Percentiles rank a stretch among this genome's conserved stretches.
Conservation (phyloP, 148 eudicot genomes). For the Polygonum maritimum region DNA sequence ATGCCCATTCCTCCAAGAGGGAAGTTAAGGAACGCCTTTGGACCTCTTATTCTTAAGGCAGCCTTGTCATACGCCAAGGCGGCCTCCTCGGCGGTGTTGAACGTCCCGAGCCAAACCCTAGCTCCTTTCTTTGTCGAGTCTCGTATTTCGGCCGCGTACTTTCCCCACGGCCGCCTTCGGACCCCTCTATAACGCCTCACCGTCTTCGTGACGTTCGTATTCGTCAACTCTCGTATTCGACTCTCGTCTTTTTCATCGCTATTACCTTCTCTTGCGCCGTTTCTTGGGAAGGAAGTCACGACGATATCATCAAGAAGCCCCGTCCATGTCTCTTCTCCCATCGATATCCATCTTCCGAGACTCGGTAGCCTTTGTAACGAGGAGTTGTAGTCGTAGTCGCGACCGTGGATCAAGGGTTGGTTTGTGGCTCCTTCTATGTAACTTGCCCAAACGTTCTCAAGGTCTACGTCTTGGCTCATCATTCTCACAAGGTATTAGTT, state of each 20-base stretch:
- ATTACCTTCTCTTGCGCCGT: neutral
- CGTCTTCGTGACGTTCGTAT: slow-evolving; percentile 13
- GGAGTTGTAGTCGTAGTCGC: neutral
- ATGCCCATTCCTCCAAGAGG: slow-evolving; percentile 15
- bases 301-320: slow-evolving; percentile 31
- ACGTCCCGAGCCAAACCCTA: slow-evolving; percentile 79
- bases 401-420: neutral
- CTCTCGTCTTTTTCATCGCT: neutral
- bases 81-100: slow-evolving; percentile 69
- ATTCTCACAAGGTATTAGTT: neutral
- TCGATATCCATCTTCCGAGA: slow-evolving; percentile 65
- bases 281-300: slow-evolving; percentile 6
- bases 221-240: neutral
- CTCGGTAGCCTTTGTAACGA: slow-evolving; percentile 56
- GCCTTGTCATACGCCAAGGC: slow-evolving; percentile 90
- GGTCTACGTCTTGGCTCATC: slow-evolving; percentile 24
- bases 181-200: slow-evolving; percentile 62
- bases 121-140: slow-evolving; percentile 68
- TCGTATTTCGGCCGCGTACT: slow-evolving; percentile 78
- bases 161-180: slow-evolving; percentile 82
- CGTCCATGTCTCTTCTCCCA: slow-evolving; percentile 67
- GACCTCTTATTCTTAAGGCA: slow-evolving; percentile 65
- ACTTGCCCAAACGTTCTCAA: slow-evolving; percentile 69
- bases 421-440: slow-evolving; percentile 26
- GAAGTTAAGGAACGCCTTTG: slow-evolving; percentile 58